Percentiles rank a stretch among this genome's conserved stretches.
Evolutionary conservation across 805 yeast species (phyloP).

Genomic region (Metschnikowia chrysomelidarum): DNA sequence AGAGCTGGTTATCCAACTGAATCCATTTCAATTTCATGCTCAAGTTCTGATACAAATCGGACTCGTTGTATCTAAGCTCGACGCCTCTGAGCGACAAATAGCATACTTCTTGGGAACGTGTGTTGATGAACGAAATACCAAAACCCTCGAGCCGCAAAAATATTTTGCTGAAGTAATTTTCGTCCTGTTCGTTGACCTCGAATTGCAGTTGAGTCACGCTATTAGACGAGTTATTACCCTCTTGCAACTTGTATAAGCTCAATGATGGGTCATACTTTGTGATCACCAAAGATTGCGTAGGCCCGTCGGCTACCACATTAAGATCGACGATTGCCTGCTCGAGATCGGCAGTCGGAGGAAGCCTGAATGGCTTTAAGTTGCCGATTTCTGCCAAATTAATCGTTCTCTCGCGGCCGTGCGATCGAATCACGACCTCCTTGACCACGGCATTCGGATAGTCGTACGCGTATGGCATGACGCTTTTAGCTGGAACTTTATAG

Average conservation of each 20-base stretch:
- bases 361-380: conserved; percentile 77
- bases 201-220: conserved; percentile 45
- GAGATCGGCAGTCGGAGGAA: conserved; percentile 48
- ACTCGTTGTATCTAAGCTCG: conserved; percentile 76
- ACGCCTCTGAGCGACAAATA: conserved; percentile 81
- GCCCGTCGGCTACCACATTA: conserved; percentile 95
- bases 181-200: conserved; percentile 54
- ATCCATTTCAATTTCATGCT: conserved; percentile 88
- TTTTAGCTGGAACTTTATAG: conserved; percentile 79
- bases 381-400: conserved; percentile 94
- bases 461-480: conserved; percentile 98
- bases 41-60: conserved; percentile 78
- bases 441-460: conserved; percentile 90
- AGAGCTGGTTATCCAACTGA: conserved; percentile 89
- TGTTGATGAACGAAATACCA: conserved; percentile 81
- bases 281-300: conserved; percentile 82
- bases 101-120: conserved; percentile 70
- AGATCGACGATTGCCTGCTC: conserved; percentile 65
- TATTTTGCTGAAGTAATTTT: conserved; percentile 50
- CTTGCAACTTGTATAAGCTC: conserved; percentile 65
- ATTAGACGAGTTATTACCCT: conserved; percentile 24
- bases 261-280: conserved; percentile 76
- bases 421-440: conserved; percentile 73
- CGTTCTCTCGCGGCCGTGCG: conserved; percentile 71
- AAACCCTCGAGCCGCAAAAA: conserved; percentile 74